Evolutionary conservation across 441 rosid genomes (phyloP).

Genomic region (Bruguiera hainesii): DNA sequence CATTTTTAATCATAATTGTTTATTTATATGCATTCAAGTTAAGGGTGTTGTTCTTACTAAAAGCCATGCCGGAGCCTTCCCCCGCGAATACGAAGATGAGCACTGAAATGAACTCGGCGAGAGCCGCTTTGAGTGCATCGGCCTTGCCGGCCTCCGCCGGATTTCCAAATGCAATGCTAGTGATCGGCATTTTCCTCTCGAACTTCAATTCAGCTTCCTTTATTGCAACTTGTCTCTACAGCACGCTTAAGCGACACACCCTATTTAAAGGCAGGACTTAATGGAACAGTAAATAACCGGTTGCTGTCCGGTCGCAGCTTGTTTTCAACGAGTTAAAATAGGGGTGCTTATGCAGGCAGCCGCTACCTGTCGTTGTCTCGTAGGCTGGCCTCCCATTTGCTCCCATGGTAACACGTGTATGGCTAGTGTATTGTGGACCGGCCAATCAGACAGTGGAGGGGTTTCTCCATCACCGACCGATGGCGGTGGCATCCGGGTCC

Average conservation of each 20-base stretch:
- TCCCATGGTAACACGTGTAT: constrained; percentile 34
- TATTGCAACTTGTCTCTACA: not conserved
- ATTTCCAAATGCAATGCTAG: constrained; percentile 64
- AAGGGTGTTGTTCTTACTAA: constrained; percentile 23
- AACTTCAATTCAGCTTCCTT: constrained; percentile 7
- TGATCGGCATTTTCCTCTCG: constrained; percentile 52
- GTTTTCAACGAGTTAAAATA: constrained; percentile 16
- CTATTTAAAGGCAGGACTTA: constrained; percentile 29
- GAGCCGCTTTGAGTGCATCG: constrained; percentile 61
- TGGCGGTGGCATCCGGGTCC: constrained; percentile 25
- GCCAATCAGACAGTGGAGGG: constrained; percentile 22
- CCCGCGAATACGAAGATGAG: constrained; percentile 82
- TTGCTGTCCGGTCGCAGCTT: constrained; percentile 12
- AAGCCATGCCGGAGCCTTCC: constrained; percentile 88
- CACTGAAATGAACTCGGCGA: constrained; percentile 78
- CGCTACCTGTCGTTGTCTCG: constrained; percentile 24
- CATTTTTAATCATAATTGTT: no score
- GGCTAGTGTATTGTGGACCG: constrained; percentile 20
- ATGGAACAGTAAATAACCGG: constrained; percentile 17
- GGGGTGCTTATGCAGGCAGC: constrained; percentile 7
- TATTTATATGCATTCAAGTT: not conserved
- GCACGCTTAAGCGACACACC: not conserved
- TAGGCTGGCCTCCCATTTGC: constrained; percentile 35
- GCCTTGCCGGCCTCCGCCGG: constrained; percentile 56
- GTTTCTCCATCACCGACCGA: constrained; percentile 27